Conservation (phyloP, 176 grass and related monocot genomes). For the Cocos nucifera region DNA sequence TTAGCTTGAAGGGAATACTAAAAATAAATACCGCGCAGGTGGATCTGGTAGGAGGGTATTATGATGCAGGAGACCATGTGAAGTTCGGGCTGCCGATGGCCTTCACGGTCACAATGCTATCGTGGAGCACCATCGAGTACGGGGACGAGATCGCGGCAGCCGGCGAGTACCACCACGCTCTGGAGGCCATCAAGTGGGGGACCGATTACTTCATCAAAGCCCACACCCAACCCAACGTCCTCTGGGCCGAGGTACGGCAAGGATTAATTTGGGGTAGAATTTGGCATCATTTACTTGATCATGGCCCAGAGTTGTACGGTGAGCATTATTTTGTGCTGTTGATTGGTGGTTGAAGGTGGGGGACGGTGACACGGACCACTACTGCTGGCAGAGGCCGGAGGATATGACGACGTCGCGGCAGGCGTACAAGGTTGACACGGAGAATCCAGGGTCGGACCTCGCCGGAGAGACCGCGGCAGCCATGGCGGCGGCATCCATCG, state of each 20-base stretch:
- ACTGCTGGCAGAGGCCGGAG: constrained; percentile 92
- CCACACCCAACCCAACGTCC: constrained; percentile 69
- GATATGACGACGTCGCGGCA: constrained; percentile 93
- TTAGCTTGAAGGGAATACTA: no score
- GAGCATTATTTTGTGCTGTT: no score
- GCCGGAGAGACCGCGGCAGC: constrained; percentile 79
- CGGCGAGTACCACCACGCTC: constrained; percentile 46
- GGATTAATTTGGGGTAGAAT: no score
- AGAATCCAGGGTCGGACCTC: constrained; percentile 80
- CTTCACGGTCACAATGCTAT: constrained; percentile 87
- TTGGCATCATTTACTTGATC: no score
- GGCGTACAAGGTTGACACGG: constrained; percentile 68
- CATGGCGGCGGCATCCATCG: constrained; percentile 67
- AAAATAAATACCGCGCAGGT: constrained; percentile 15
- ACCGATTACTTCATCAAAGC: constrained; percentile 97
- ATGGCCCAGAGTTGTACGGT: no score
- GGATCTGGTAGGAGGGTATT: constrained; percentile 82
- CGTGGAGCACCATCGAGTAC: constrained; percentile 77
- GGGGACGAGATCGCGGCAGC: constrained; percentile 42
- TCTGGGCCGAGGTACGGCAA: constrained; percentile 73
- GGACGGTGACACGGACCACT: constrained; percentile 89
- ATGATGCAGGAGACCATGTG: constrained; percentile 88
- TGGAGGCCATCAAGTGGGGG: constrained; percentile 96
- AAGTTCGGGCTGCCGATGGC: constrained; percentile 97
- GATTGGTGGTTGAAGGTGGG: constrained; percentile 42